A percentile compares a stretch with the other conserved stretches of the same genome.
Conservation (phyloP, 2,329 filamentous ascomycete genomes). For the Allantophomopsis cytisporea region DNA sequence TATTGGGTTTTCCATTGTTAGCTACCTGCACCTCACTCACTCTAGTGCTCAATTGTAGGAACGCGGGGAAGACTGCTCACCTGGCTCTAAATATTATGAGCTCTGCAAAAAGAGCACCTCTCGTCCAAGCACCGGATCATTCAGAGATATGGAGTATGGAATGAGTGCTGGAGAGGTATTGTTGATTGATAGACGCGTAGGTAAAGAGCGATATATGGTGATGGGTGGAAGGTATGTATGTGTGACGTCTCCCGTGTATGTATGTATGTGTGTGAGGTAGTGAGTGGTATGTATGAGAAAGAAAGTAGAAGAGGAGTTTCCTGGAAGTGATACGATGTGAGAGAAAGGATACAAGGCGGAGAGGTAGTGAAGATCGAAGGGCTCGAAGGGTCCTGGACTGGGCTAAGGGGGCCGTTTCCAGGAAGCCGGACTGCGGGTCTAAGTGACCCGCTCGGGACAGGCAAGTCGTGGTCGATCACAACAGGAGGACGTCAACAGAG, state of each 20-base stretch:
- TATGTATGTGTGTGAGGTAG: no score
- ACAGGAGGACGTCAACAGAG: conserved; percentile 6
- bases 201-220: no score
- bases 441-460: conserved; percentile 3
- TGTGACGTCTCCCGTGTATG: no score
- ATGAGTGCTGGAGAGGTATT: conserved; percentile 1
- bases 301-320: no score
- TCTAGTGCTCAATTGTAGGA: not conserved
- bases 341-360: no score
- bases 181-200: no score
- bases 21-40: not conserved
- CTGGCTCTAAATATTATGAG: conserved; percentile 9
- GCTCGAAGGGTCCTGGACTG: no score
- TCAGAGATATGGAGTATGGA: conserved; percentile 9
- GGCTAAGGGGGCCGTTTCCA: no score
- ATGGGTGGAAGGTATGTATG: no score
- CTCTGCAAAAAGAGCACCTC: conserved; percentile 17
- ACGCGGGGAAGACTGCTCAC: conserved; percentile 5
- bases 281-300: no score
- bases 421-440: conserved; percentile 14
- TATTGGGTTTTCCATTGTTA: conserved; percentile 2
- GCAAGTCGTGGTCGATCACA: conserved; percentile 14
- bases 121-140: conserved; percentile 16
- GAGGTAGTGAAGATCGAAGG: no score
- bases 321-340: no score